Base-by-base conservation (phyloP, 768 basidiomycete species). In the Jaapia argillacea region DNA sequence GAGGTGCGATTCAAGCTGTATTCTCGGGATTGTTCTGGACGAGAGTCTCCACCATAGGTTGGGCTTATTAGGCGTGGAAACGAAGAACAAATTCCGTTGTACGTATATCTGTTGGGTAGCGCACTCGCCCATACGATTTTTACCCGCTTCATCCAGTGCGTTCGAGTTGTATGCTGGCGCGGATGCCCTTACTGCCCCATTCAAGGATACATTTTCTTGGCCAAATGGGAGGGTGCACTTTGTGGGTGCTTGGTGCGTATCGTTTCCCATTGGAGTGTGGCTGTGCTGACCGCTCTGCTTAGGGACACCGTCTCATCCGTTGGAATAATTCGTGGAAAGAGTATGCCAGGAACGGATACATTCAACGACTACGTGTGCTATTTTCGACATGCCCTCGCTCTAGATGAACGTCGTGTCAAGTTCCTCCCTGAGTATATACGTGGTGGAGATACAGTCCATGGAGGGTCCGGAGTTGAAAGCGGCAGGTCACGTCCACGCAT, bases 81-180 rank as follows among this genome's bases (percentile, higher is more conserved):
- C 2, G 50, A 63, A 23, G 57, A 58, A 25, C 63, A 64, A 35
- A 61, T 66, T 26, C 52, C 55, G 2, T 57, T 57, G 54, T 55
- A 43, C 6, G 53, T 48, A 21, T 16, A 23, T 10, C 28, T n/a
- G n/a, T n/a, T n/a, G n/a, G n/a, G n/a, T n/a, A n/a, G n/a, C n/a
- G n/a, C n/a, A n/a, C 10, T 33, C 28, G 16, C 28, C 28, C 28
- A 33, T 33, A 10, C 28, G 28, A 33, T 10, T 33, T n/a, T n/a
- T 33, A 33, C 28, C 28, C 28, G 10, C 28, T 33, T 16, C 28
- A 10, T 16, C 10, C 28, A 33, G 28, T 33, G 28, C 28, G 16
- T n/a, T n/a, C n/a, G n/a, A n/a, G n/a, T n/a, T n/a, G n/a, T n/a
- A n/a, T n/a, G n/a, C n/a, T n/a, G n/a, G n/a, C n/a, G n/a, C n/a